These are phyloP conservation scores for Candida endomychidarum DNA, from an alignment of 805 yeast species.

Conservation along the genomic window DNA sequence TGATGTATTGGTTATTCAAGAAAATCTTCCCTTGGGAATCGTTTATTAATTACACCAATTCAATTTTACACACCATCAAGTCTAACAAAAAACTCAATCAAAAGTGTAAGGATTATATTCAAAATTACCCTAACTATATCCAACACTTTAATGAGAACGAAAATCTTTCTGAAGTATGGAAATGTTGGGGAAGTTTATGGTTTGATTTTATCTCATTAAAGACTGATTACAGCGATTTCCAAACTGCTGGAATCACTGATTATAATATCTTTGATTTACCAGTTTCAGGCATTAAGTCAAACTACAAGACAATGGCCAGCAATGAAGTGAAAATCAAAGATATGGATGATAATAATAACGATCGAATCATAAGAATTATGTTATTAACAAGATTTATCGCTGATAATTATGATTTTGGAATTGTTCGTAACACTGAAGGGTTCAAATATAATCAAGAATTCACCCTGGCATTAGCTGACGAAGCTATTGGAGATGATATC, in stretches of 20 bases:
- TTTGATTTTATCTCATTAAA: constrained; percentile 60
- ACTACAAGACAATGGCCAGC: constrained; percentile 12
- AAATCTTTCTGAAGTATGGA: constrained; percentile 74
- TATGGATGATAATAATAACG: constrained; percentile 30
- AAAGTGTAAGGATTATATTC: constrained; percentile 21
- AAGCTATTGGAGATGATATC: constrained; percentile 5
- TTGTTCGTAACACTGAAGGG: constrained; percentile 45
- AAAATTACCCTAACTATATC: constrained; percentile 39
- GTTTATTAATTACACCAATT: constrained; percentile 61
- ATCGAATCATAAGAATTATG: constrained; percentile 51
- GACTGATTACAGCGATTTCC: constrained; percentile 48
- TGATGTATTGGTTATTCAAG: constrained; percentile 52
- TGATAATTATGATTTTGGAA: constrained; percentile 53
- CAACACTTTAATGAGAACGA: constrained; percentile 57
- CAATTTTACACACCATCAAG: constrained; percentile 41
- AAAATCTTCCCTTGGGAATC: constrained; percentile 70
- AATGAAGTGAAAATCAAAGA: constrained; percentile 19
- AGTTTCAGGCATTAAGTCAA: constrained; percentile 49
- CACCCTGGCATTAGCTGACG: constrained; percentile 25
- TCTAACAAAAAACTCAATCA: constrained; percentile 25
- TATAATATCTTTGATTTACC: constrained; percentile 62
- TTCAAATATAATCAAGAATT: constrained; percentile 42
- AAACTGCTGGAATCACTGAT: constrained; percentile 57
- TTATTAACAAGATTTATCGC: constrained; percentile 53
- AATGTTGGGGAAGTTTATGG: constrained; percentile 84